Conservation (phyloP, 768 basidiomycete species). For the Pleurotus pulmonarius region DNA sequence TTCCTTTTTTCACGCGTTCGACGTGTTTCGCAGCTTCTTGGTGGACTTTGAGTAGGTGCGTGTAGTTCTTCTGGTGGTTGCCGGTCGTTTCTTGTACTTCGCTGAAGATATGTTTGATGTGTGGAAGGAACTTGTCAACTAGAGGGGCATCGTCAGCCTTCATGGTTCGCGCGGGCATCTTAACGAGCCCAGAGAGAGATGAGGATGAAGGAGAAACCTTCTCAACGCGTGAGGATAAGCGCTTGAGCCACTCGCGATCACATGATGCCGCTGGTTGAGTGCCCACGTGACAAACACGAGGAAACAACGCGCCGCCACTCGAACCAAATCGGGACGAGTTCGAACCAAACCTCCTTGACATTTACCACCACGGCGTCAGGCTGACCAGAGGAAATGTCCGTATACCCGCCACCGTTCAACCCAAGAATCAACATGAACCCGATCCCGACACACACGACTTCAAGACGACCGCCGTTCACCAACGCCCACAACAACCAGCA, state of each 20-base stretch:
- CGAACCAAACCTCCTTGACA: conserved; percentile 4
- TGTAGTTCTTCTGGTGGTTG: conserved; percentile 89
- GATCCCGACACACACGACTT: conserved; percentile 12
- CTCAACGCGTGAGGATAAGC: no score
- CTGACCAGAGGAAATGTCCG: conserved; percentile 3
- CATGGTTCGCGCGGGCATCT: conserved; percentile 2
- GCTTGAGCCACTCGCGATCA: not conserved
- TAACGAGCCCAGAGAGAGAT: not conserved
- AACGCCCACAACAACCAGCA: conserved; percentile 28
- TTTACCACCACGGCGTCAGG: conserved; percentile 4
- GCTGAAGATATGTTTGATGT: conserved; percentile 67
- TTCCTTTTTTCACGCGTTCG: conserved; percentile 45
- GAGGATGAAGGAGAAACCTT: no score
- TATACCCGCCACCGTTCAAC: conserved; percentile 5
- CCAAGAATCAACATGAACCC: conserved; percentile 5
- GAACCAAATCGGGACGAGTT: conserved; percentile 2
- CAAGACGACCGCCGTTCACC: conserved; percentile 41
- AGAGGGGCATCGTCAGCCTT: not conserved
- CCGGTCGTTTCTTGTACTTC: conserved; percentile 71
- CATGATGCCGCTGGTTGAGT: not conserved
- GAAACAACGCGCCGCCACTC: conserved; percentile 7
- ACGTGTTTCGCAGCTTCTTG: conserved; percentile 52
- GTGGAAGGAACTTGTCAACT: conserved; percentile 1
- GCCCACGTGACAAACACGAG: conserved; percentile 6
- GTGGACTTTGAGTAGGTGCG: conserved; percentile 80